Evolutionary conservation across 2,329 filamentous ascomycete genomes (phyloP), one percentile per base, ranked within the genome.

Genomic region (Aspergillus pseudotamarii): DNA sequence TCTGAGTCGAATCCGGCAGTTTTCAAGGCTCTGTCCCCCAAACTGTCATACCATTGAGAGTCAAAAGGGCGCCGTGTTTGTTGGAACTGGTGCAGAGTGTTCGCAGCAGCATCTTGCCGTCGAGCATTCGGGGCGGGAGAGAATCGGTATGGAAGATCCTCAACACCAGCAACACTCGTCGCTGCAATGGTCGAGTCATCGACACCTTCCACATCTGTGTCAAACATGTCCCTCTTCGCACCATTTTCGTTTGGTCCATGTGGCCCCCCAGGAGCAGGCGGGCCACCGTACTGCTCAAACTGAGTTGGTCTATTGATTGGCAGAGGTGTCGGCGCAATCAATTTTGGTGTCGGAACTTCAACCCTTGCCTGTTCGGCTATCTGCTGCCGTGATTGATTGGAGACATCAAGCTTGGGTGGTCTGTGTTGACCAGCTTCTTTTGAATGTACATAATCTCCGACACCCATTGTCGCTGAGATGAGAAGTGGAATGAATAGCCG

Each of bases 131-230:
- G 58, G 45, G 66, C 67, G 21, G 65, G 66, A 21, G 68, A 62
- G 51, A 66, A 61, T 56, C 71, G 71, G 38, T 69, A 66, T 32
- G 73, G 70, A 56, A 63, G 63, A 57, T 77, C 75, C 46, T 78
- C 76, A 59, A 66, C 68, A 34, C 71, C 75, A 59, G 78, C 64
- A 60, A 82, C 63, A 71, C 81, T 80, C 26, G 74, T 76, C 23
- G 69, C 75, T 2, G 73, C 75, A 68, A 79, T 74, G 8, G 79
- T 80, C 4, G 79, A 80, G 65, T 81, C 79, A 70, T 81, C 79
- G 11, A 80, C 69, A 12, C 74, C 78, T 62, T 81, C 79, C 10
- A 80, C 77, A 64, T 81, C 79, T 6, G 79, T 81, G 64, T 81
- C 79, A 64, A 81, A 81, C 63, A 74, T 69, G 63, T 80, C 77